Conservation (phyloP, 169 alveolate species). For the Babesia bigemina region DNA sequence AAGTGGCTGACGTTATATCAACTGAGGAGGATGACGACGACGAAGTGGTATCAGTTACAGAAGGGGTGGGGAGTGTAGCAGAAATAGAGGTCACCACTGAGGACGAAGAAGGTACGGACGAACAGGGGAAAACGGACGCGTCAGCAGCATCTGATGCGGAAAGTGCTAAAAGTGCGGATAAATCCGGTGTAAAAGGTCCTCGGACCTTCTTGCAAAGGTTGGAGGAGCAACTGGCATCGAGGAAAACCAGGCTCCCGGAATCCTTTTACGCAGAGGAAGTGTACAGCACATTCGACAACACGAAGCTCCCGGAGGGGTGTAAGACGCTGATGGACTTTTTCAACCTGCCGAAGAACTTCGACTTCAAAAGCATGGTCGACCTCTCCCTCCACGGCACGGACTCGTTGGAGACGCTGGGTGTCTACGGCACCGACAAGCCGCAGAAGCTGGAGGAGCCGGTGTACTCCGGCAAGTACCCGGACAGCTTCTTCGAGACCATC, state of each 20-base stretch:
- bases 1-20: too few relatives aligned
- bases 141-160: background rate
- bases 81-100: background rate
- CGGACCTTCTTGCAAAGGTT: slow-evolving; percentile 4
- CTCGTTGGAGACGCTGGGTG: background rate
- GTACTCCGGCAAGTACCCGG: slow-evolving; percentile 25
- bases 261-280: slow-evolving; percentile 22
- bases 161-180: background rate
- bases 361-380: slow-evolving; percentile 46
- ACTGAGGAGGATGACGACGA: too few relatives aligned
- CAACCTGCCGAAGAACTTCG: slow-evolving; percentile 54
- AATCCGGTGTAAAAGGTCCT: background rate
- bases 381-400: slow-evolving; percentile 37
- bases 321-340: slow-evolving; percentile 61
- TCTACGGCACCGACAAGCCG: background rate
- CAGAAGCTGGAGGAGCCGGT: slow-evolving; percentile 4
- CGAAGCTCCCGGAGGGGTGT: slow-evolving; percentile 62
- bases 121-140: background rate
- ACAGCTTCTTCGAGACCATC: slow-evolving; percentile 16
- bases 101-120: background rate
- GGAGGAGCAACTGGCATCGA: slow-evolving; percentile 27
- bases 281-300: slow-evolving; percentile 26
- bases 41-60: background rate
- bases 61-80: background rate
- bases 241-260: slow-evolving; percentile 5